Conservation (phyloP, 495 filamentous ascomycete genomes). For the Tetracladium setigerum region DNA sequence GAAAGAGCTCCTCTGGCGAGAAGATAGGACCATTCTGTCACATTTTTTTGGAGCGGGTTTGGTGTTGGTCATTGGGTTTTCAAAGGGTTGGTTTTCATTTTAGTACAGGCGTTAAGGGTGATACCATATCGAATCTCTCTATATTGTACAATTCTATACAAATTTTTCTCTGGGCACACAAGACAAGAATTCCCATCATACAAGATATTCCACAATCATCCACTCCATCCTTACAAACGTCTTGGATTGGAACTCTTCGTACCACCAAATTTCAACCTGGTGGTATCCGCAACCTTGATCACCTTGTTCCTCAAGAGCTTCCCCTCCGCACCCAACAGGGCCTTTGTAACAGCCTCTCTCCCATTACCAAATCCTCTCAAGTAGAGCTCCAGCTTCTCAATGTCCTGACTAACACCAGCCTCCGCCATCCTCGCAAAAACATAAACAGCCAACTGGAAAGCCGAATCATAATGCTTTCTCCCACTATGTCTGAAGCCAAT, state of each 20-base stretch:
- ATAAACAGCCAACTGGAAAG: slow-evolving; percentile 77
- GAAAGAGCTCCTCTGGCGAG: slow-evolving; percentile 27
- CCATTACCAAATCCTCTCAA: slow-evolving; percentile 78
- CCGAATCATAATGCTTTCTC: slow-evolving; percentile 82
- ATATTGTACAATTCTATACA: slow-evolving; percentile 16
- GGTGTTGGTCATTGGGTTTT: background rate
- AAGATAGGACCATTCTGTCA: slow-evolving; percentile 1
- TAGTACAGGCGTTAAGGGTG: slow-evolving; percentile 17
- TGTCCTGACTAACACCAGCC: slow-evolving; percentile 49
- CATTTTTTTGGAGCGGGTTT: no score
- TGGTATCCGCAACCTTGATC: slow-evolving; percentile 69
- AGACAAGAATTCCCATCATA: slow-evolving; percentile 5
- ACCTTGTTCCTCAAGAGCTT: slow-evolving; percentile 61
- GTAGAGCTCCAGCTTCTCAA: slow-evolving; percentile 65
- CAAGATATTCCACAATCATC: slow-evolving; percentile 1
- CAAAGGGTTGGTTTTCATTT: background rate
- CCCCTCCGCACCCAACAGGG: slow-evolving; percentile 79
- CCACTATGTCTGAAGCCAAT: slow-evolving; percentile 77
- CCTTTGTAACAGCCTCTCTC: slow-evolving; percentile 82
- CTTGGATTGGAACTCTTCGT: slow-evolving; percentile 75
- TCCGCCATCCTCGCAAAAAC: slow-evolving; percentile 74
- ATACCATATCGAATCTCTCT: slow-evolving; percentile 13
- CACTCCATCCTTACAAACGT: slow-evolving; percentile 58
- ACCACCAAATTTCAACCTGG: slow-evolving; percentile 91
- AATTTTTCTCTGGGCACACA: background rate